Conservation (phyloP, 2,329 filamentous ascomycete species). For the Epicoccum sorghinum region DNA sequence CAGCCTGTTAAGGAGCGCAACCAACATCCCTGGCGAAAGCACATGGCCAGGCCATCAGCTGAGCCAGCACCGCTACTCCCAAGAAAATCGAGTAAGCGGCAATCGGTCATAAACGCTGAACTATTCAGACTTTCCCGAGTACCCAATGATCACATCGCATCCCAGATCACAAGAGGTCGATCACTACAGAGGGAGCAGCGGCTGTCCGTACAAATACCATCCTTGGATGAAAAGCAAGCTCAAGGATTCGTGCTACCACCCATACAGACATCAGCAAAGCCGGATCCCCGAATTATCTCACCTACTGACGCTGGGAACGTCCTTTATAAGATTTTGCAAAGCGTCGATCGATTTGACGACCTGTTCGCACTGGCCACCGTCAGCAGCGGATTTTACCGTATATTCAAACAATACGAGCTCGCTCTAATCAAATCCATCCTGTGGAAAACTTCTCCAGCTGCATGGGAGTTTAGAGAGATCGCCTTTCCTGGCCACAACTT, state of each 20-base stretch:
- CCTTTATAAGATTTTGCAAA: conserved; percentile 58
- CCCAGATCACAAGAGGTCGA: conserved; percentile 31
- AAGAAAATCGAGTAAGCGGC: conserved; percentile 51
- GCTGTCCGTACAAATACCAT: conserved; percentile 35
- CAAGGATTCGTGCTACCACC: conserved; percentile 32
- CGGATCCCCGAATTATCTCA: conserved; percentile 46
- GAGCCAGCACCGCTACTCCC: conserved; percentile 45
- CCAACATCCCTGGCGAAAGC: conserved; percentile 3
- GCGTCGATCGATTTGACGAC: conserved; percentile 58
- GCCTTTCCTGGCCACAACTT: conserved; percentile 58
- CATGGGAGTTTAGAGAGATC: conserved; percentile 66
- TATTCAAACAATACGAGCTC: conserved; percentile 64
- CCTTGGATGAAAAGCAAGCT: conserved; percentile 21
- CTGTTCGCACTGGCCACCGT: conserved; percentile 61
- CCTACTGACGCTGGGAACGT: conserved; percentile 56
- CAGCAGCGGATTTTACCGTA: conserved; percentile 62
- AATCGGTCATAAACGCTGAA: conserved; percentile 29
- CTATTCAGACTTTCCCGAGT: conserved; percentile 31
- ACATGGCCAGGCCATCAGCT: conserved; percentile 15
- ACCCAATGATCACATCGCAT: conserved; percentile 39
- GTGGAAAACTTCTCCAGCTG: conserved; percentile 61
- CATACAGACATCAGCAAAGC: conserved; percentile 23
- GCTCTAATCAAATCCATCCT: conserved; percentile 58
- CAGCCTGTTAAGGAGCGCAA: conserved; percentile 27
- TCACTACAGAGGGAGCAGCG: conserved; percentile 24